Evolutionary conservation across 2,329 filamentous ascomycete genomes (phyloP), one percentile per base, ranked within the genome.

Genomic region (Corinectria fuckeliana): DNA sequence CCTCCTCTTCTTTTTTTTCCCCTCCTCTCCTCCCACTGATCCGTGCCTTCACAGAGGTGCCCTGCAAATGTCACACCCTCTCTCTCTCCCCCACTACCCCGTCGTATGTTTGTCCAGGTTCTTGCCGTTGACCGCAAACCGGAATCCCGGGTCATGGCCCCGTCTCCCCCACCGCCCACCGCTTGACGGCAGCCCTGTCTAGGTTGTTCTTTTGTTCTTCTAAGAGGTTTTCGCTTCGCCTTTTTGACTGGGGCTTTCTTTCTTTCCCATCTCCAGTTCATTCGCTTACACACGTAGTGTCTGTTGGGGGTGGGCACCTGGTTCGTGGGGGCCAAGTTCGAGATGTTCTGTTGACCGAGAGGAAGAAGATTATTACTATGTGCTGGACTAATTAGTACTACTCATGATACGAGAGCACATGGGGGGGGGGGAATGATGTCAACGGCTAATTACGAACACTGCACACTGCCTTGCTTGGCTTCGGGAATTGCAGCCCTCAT

Each of bases 81-180:
- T n/a, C n/a, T n/a, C 50, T 16, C 42, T 52, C 14, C 42, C 56
- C 47, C 32, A 34, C 50, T 48, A 45, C 30, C 18, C 50, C 42
- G 52, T 61, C 60, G 60, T 61, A 61, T 59, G 59, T 61, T 61
- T 45, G 49, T 50, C 58, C 39, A 56, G 41, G 54, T 41, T 41
- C 56, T 42, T 44, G 44, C 50, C 58, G 47, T 61, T 56, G 54
- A 25, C 47, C 41, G 54, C 48, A 60, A 34, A 18, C 60, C 56
- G 60, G 57, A 50, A 55, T 54, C 47, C 60, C 58, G 62, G 56
- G 58, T 63, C 51, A 62, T 60, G 47, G 47, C 52, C 56, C 49
- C 55, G 55, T 58, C 39, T 47, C 53, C 18, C 53, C 18, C 36
- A 20, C 41, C 52, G 41, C 57, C 52, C 50, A 50, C 39, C 42